phyloP scores from a whole-genome alignment of 139 green algal species.

The Raphidocelis subcapitata region DNA sequence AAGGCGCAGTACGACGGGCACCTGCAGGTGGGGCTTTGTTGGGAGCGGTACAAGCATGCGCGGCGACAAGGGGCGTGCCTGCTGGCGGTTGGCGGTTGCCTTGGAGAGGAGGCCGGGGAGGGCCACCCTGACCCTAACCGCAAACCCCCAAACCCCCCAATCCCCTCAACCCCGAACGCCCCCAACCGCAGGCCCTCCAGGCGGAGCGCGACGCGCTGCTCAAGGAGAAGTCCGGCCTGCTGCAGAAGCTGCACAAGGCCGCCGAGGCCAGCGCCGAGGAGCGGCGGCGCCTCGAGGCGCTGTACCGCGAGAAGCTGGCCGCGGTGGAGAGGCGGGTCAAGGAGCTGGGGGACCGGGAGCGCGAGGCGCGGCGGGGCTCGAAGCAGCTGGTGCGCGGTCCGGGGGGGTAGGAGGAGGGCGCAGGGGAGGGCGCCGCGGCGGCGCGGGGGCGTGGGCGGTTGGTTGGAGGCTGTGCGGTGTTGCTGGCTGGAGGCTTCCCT shows the following conservation, averaged over 20 bases:
- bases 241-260: conserved; percentile 61
- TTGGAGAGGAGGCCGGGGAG: no score
- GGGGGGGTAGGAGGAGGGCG: not conserved
- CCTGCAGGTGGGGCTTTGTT: conserved; percentile 24
- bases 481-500: no score
- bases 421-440: not conserved
- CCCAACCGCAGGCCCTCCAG: conserved; percentile 4
- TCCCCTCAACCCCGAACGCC: not conserved
- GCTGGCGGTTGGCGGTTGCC: no score
- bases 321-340: conserved; percentile 56
- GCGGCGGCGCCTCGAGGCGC: conserved; percentile 48
- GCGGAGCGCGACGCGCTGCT: conserved; percentile 49
- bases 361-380: conserved; percentile 8
- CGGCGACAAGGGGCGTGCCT: no score
- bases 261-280: conserved; percentile 60
- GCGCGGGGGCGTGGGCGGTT: not conserved
- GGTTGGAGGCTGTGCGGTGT: not conserved
- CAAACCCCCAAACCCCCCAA: no score
- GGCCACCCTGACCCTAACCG: no score
- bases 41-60: not conserved
- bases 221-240: conserved; percentile 41
- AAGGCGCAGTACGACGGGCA: conserved; percentile 67
- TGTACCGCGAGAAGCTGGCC: conserved; percentile 69
- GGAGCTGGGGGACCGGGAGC: conserved; percentile 31
- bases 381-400: conserved; percentile 16